Evolutionary conservation across 1,284 basidiomycete genomes (phyloP).

Genomic region (Ganoderma resinaceum): DNA sequence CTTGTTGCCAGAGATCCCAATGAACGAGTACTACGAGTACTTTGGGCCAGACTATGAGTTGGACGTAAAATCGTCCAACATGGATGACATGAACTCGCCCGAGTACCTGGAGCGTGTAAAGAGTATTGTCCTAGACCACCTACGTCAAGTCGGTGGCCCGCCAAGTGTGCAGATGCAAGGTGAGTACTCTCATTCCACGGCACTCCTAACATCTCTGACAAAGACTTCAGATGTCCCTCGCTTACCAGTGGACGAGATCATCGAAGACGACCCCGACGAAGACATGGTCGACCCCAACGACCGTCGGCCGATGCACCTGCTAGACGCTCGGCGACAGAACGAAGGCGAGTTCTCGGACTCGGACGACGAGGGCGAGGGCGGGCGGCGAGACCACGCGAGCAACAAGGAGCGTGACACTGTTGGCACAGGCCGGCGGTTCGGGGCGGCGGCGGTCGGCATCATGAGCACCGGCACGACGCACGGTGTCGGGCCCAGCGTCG

Average conservation of each 20-base stretch:
- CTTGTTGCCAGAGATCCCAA: constrained; percentile 79
- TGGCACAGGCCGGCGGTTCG: constrained; percentile 60
- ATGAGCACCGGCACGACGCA: constrained; percentile 69
- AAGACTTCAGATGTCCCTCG: constrained; percentile 71
- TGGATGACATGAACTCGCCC: constrained; percentile 94
- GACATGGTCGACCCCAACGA: constrained; percentile 80
- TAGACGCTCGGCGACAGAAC: constrained; percentile 76
- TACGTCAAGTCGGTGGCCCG: constrained; percentile 85
- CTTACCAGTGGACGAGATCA: constrained; percentile 76
- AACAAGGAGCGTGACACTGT: constrained; percentile 60
- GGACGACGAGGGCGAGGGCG: constrained; percentile 87
- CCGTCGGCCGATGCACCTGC: constrained; percentile 73
- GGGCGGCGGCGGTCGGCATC: constrained; percentile 72
- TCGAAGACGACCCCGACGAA: constrained; percentile 86
- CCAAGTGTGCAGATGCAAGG: constrained; percentile 91
- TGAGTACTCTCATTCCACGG: constrained; percentile 41
- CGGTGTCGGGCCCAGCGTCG: constrained; percentile 76
- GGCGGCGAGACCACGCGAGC: constrained; percentile 68
- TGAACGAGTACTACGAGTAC: constrained; percentile 99
- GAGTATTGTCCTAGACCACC: constrained; percentile 90
- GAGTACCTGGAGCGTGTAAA: constrained; percentile 95
- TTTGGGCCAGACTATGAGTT: constrained; percentile 98
- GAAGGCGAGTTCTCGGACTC: constrained; percentile 87
- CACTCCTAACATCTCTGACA: constrained; percentile 6
- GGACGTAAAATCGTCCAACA: constrained; percentile 96